phyloP scores from a whole-genome alignment of 345 rosid species.

The Eutrema japonicum region DNA sequence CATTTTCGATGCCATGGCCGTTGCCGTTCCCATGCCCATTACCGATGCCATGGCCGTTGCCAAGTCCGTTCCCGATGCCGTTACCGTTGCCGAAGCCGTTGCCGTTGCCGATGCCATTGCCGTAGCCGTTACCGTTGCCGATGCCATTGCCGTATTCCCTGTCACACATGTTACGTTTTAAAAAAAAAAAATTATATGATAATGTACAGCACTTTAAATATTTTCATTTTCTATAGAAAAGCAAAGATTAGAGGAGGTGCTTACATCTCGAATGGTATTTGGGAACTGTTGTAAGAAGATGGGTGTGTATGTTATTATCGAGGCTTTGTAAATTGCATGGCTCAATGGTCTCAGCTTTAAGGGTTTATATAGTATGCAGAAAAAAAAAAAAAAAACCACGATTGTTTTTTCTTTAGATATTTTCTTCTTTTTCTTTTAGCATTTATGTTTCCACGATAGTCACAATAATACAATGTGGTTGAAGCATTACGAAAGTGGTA shows the following conservation, averaged over 20 bases:
- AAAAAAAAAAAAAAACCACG: neutral
- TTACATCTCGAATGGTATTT: constrained; percentile 23
- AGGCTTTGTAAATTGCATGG: constrained; percentile 18
- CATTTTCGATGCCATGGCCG: neutral
- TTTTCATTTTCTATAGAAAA: neutral
- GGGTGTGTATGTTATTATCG: constrained; percentile 10
- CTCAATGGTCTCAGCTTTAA: neutral
- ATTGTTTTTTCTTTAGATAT: neutral
- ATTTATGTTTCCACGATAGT: too few species aligned
- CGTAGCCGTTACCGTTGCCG: neutral
- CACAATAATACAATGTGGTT: neutral
- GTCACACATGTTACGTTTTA: neutral
- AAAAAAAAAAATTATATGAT: neutral
- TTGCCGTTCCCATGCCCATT: neutral
- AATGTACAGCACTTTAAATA: neutral
- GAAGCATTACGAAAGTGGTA: neutral
- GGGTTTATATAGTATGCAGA: constrained; percentile 18
- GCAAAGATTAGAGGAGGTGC: too few species aligned
- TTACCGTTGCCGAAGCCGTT: neutral
- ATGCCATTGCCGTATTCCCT: constrained; percentile 30
- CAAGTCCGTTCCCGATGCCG: neutral
- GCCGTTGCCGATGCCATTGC: neutral
- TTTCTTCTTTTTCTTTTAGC: neutral
- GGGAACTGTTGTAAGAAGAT: neutral
- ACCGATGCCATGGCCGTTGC: neutral